These are phyloP conservation scores for Populus trichocarpa DNA, from an alignment of 441 rosid genomes.

Conservation along the genomic window DNA sequence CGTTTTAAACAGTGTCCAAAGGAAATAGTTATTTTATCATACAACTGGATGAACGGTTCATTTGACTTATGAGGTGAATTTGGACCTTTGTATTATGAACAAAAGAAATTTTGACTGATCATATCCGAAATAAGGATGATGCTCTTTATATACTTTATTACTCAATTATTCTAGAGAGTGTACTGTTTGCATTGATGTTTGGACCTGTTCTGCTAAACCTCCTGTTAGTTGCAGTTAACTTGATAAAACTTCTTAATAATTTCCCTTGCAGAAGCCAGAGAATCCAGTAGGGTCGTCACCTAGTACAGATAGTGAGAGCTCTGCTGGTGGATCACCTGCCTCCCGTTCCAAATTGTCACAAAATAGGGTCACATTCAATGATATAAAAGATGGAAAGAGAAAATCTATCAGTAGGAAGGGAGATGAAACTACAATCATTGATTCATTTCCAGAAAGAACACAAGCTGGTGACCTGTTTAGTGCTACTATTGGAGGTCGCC, in stretches of 20 bases:
- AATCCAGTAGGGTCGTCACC: constrained; percentile 46
- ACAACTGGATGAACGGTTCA: background rate
- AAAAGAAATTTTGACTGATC: background rate
- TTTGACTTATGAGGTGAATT: background rate
- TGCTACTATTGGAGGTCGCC: constrained; percentile 52
- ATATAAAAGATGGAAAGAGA: constrained; percentile 44
- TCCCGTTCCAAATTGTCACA: constrained; percentile 64
- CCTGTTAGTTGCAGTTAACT: background rate
- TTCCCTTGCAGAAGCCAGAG: constrained; percentile 67
- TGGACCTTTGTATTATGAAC: background rate
- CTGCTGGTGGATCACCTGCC: constrained; percentile 60
- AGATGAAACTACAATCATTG: constrained; percentile 41
- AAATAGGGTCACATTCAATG: constrained; percentile 32
- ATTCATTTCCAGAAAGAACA: constrained; percentile 63
- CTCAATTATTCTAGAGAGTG: constrained; percentile 1
- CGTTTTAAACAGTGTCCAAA: background rate
- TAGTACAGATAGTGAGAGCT: constrained; percentile 60
- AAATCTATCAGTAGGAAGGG: constrained; percentile 56
- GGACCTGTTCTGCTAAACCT: background rate
- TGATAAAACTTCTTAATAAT: background rate
- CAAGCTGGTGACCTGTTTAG: constrained; percentile 76
- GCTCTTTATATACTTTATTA: background rate
- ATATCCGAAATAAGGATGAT: background rate
- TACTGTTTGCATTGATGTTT: background rate
- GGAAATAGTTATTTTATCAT: background rate